phyloP scores from a whole-genome alignment of 176 grass and related monocot genomes.

The Eragrostis curvula region DNA sequence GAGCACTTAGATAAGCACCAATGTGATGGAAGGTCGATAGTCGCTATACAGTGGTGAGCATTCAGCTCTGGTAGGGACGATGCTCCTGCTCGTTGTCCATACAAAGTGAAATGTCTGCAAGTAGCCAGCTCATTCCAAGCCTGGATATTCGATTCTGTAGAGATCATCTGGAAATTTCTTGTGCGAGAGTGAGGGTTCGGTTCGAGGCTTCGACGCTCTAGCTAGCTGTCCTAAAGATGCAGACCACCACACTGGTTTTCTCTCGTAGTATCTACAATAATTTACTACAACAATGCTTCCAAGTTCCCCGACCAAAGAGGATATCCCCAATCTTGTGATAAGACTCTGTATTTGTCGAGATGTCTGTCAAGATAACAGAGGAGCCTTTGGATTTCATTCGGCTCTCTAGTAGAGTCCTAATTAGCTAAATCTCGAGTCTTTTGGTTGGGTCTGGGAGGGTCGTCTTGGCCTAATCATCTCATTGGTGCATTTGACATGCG shows the following conservation, averaged over 20 bases:
- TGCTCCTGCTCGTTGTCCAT: not conserved
- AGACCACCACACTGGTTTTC: not conserved
- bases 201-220: not conserved
- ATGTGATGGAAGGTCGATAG: no score
- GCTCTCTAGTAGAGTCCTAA: not conserved
- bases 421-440: not conserved
- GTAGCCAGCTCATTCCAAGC: not conserved
- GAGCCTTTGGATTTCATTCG: not conserved
- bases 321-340: slow-evolving; percentile 1
- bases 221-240: not conserved
- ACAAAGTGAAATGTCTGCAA: not conserved
- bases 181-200: not conserved
- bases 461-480: no score
- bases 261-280: not conserved
- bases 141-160: slow-evolving; percentile 4
- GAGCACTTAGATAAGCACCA: no score
- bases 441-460: no score
- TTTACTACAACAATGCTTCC: not conserved
- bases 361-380: not conserved
- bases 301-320: not conserved
- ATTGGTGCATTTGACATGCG: slow-evolving; percentile 28
- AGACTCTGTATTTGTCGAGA: not conserved
- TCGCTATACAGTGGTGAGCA: no score
- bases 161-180: not conserved
- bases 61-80: no score